Conservation (phyloP, 2,329 filamentous ascomycete species). For the Sporothrix pseudoabietina region DNA sequence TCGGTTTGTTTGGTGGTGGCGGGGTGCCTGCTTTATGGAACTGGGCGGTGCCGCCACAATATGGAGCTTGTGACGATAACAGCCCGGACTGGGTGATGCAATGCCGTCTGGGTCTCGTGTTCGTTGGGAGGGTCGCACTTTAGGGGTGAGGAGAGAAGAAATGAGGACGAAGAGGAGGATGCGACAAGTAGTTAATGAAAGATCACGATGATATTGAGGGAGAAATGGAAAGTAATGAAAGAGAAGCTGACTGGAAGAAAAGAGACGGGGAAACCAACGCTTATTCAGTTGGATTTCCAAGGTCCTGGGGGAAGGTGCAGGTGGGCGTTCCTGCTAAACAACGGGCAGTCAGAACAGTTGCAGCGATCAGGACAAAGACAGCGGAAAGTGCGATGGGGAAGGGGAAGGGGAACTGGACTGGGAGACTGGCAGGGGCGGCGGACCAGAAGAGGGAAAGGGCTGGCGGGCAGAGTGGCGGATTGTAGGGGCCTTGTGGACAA, state of each 20-base stretch:
- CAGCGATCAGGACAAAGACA: conserved; percentile 6
- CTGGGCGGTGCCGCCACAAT: not conserved
- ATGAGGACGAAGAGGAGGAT: not conserved
- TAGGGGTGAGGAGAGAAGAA: not conserved
- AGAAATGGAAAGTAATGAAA: not conserved
- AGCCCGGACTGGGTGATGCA: conserved; percentile 16
- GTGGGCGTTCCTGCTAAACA: conserved; percentile 2
- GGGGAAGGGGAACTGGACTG: not conserved
- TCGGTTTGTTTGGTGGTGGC: conserved; percentile 11
- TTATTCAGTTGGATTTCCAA: not conserved
- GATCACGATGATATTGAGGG: not conserved
- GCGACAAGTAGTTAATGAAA: not conserved
- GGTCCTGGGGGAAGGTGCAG: conserved; percentile 5
- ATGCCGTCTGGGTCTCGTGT: conserved; percentile 17
- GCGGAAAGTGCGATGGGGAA: conserved; percentile 14
- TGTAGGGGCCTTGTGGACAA: not conserved
- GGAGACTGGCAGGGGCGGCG: no score
- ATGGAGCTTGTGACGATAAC: conserved; percentile 16
- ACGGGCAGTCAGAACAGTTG: not conserved
- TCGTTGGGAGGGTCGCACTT: conserved; percentile 8
- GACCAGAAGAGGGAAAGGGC: not conserved
- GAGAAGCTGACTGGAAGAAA: not conserved
- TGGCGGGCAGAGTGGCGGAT: conserved; percentile 12
- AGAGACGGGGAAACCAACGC: not conserved
- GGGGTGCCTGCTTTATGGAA: conserved; percentile 16